Conservation (phyloP, 345 rosid genomes). For the Limnanthes douglasii region DNA sequence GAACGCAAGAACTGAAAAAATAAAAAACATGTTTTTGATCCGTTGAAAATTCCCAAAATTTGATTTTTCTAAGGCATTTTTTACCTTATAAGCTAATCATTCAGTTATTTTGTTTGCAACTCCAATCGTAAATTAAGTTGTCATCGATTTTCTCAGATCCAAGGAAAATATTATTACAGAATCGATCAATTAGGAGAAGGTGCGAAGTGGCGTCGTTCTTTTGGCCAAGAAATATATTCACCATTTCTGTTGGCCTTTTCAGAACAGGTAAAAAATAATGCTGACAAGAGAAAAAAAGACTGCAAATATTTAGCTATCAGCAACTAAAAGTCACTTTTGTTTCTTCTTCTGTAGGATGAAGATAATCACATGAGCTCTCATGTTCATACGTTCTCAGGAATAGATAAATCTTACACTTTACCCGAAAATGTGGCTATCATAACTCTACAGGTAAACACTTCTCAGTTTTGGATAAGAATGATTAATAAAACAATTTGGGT, state of each 20-base stretch:
- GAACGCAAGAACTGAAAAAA: no score
- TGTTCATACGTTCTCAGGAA: constrained; percentile 48
- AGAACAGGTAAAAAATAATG: constrained; percentile 40
- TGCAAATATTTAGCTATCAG: constrained; percentile 1
- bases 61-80: no score
- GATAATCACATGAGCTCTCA: constrained; percentile 40
- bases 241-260: constrained; percentile 80
- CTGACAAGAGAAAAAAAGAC: not conserved
- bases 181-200: constrained; percentile 82
- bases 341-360: constrained; percentile 32
- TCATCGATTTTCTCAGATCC: constrained; percentile 34
- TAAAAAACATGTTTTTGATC: no score
- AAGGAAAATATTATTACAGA: constrained; percentile 83
- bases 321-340: not conserved
- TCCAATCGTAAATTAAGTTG: no score
- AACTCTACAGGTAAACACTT: constrained; percentile 58
- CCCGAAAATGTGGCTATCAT: constrained; percentile 74
- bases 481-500: not conserved
- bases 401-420: constrained; percentile 60
- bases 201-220: constrained; percentile 87
- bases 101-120: no score
- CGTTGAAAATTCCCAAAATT: no score
- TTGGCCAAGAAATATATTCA: constrained; percentile 92
- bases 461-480: constrained; percentile 1
- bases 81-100: no score